Evolutionary conservation across 2,329 filamentous ascomycete genomes (phyloP).

Genomic region (Fusarium brevicatenulatum): DNA sequence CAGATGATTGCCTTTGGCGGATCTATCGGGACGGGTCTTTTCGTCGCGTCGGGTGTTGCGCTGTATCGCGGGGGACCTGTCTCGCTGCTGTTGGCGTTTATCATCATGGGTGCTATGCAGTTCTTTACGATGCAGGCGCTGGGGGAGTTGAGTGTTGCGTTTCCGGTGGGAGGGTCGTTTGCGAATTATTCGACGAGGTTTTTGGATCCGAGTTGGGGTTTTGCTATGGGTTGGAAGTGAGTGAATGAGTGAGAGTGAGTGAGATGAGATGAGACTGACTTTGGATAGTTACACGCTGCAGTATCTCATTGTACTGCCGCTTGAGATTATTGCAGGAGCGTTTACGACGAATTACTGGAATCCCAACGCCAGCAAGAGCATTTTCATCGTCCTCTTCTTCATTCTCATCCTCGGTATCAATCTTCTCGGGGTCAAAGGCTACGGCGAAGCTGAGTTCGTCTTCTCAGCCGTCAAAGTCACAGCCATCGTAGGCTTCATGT

Average conservation of each 20-base stretch:
- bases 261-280: not conserved
- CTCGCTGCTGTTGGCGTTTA: constrained; percentile 78
- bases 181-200: constrained; percentile 92
- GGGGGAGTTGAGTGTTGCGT: constrained; percentile 88
- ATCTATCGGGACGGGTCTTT: constrained; percentile 87
- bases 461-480: constrained; percentile 87
- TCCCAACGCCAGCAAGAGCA: constrained; percentile 68
- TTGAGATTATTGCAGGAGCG: constrained; percentile 87
- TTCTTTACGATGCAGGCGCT: constrained; percentile 92
- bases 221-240: constrained; percentile 93
- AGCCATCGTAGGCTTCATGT: constrained; percentile 89
- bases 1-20: constrained; percentile 69
- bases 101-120: constrained; percentile 83
- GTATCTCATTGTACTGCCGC: constrained; percentile 83
- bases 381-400: constrained; percentile 87
- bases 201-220: constrained; percentile 93
- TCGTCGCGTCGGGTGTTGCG: constrained; percentile 83
- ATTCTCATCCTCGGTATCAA: constrained; percentile 81
- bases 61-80: constrained; percentile 79
- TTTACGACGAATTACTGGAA: constrained; percentile 88
- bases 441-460: constrained; percentile 88
- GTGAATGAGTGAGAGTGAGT: not conserved
- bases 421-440: constrained; percentile 85
- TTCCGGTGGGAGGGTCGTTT: constrained; percentile 91
- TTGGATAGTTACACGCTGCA: constrained; percentile 77